phyloP scores from a whole-genome alignment of 2,329 filamentous ascomycete genomes.

The Fusarium miscanthi region DNA sequence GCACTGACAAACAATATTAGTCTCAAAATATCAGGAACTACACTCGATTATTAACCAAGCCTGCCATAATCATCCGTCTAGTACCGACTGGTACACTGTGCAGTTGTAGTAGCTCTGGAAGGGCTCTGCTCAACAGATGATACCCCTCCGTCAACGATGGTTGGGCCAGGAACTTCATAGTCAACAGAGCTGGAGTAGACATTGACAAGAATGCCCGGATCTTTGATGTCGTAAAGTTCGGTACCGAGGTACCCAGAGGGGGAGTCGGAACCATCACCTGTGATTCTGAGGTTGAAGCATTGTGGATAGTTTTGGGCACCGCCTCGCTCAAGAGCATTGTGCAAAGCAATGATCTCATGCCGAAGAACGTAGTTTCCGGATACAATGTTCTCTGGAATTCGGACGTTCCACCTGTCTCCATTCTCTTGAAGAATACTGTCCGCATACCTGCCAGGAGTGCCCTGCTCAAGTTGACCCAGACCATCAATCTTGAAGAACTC shows the following conservation, averaged over 20 bases:
- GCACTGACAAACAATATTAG: no score
- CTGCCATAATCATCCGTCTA: not conserved
- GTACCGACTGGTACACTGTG: slow-evolving; percentile 35
- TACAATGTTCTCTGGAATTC: slow-evolving; percentile 59
- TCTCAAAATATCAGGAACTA: not conserved
- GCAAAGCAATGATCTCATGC: slow-evolving; percentile 66
- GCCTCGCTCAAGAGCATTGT: slow-evolving; percentile 55
- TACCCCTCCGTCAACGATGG: slow-evolving; percentile 41
- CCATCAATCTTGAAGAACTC: slow-evolving; percentile 61
- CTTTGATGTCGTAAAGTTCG: slow-evolving; percentile 50
- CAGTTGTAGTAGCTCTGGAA: slow-evolving; percentile 42
- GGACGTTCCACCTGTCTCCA: slow-evolving; percentile 63
- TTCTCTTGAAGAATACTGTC: slow-evolving; percentile 60
- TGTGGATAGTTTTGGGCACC: slow-evolving; percentile 65
- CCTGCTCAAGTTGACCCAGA: slow-evolving; percentile 52
- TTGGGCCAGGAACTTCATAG: slow-evolving; percentile 50
- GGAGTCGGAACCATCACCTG: slow-evolving; percentile 52
- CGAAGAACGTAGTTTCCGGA: slow-evolving; percentile 66
- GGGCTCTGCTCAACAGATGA: slow-evolving; percentile 43
- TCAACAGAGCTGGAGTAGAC: slow-evolving; percentile 46
- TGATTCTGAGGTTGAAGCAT: slow-evolving; percentile 62
- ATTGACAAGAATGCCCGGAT: slow-evolving; percentile 52
- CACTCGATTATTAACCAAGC: not conserved
- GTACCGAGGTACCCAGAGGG: slow-evolving; percentile 51
- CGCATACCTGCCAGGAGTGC: slow-evolving; percentile 52